Evolutionary conservation across 1,284 basidiomycete species (phyloP), one percentile per base, ranked within the genome.

Genomic region (Veloporphyrellus conicus): DNA sequence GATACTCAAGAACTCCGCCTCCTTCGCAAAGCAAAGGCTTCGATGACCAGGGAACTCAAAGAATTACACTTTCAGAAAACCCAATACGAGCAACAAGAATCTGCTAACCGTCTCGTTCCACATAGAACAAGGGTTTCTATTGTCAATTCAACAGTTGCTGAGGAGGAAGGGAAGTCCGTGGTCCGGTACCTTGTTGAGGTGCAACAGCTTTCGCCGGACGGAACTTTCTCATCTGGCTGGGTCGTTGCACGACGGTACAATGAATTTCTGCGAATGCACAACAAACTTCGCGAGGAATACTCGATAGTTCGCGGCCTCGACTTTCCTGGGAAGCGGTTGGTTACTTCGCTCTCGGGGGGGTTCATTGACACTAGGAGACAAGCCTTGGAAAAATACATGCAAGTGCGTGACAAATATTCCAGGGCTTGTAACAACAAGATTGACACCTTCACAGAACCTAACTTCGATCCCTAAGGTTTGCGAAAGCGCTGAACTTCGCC

Each of bases 111-210:
- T 5, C 78, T 96, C 6, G 71, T 89, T 27, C 87, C 89, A 3
- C 85, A 86, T 39, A 79, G 84, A 34, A 96, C 90, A 6, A 79
- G 73, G 54, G 84, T 92, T 19, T 74, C 78, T 7, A 91, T 97
- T 34, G 82, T 88, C 7, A 87, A 77, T 52, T 85, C 90, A 2
- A 81, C 86, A 2, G 76, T 81, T 0, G 81, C 82, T 0, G 89
- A 90, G 47, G 89, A 91, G 54, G 84, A 84, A 32, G 91, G 91
- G 7, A 91, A 88, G 61, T 85, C 88, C 22, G 90, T 96, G 22
- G 91, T 94, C 29, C 78, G 92, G 31, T 99, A 97, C 63, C 78
- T 93, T n/a, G 78, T 98, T 38, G 90, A 96, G 65, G 82, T 99
- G 1, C 86, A 89, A 60, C 93, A 95, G 59, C 73, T 90, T 20